phyloP scores from a whole-genome alignment of 2,329 filamentous ascomycete genomes.

The Aspergillus cejpii region DNA sequence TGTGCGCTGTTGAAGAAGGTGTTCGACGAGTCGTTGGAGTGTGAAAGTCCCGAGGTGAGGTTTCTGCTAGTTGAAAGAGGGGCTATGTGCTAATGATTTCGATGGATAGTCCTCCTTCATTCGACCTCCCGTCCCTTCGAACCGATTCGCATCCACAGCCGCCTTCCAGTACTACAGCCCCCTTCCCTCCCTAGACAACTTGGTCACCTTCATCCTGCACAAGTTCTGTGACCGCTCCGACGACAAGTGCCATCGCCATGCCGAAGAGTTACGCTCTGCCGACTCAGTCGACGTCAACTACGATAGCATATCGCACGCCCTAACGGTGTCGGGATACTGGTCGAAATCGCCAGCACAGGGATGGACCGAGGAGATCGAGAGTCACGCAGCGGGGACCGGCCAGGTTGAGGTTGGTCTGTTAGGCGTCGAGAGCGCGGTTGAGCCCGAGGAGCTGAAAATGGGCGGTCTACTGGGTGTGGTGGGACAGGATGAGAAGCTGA shows the following conservation, averaged over 20 bases:
- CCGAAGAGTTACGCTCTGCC: conserved; percentile 47
- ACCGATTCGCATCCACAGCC: conserved; percentile 57
- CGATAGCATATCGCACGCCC: conserved; percentile 58
- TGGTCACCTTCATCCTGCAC: conserved; percentile 50
- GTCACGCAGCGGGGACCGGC: conserved; percentile 30
- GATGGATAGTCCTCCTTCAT: conserved; percentile 52
- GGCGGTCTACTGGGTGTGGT: conserved; percentile 73
- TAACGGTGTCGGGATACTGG: conserved; percentile 63
- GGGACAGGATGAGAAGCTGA: conserved; percentile 63
- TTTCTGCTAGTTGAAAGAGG: not conserved
- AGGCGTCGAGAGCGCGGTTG: conserved; percentile 51
- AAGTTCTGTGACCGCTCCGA: conserved; percentile 48
- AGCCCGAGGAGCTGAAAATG: conserved; percentile 68
- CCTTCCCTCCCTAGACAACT: conserved; percentile 50
- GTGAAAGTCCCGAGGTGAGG: conserved; percentile 43
- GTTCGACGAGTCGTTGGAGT: conserved; percentile 53
- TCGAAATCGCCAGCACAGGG: conserved; percentile 28
- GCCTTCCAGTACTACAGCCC: conserved; percentile 65
- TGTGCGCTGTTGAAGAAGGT: conserved; percentile 54
- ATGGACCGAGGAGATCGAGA: conserved; percentile 45
- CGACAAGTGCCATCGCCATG: conserved; percentile 46
- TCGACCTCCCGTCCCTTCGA: conserved; percentile 48
- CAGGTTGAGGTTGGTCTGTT: conserved; percentile 78
- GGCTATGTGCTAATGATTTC: conserved; percentile 20
- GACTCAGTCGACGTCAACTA: conserved; percentile 70